Evolutionary conservation across 345 rosid species (phyloP), one percentile per base, ranked within the genome.

Genomic region (Erucastrum elatum): DNA sequence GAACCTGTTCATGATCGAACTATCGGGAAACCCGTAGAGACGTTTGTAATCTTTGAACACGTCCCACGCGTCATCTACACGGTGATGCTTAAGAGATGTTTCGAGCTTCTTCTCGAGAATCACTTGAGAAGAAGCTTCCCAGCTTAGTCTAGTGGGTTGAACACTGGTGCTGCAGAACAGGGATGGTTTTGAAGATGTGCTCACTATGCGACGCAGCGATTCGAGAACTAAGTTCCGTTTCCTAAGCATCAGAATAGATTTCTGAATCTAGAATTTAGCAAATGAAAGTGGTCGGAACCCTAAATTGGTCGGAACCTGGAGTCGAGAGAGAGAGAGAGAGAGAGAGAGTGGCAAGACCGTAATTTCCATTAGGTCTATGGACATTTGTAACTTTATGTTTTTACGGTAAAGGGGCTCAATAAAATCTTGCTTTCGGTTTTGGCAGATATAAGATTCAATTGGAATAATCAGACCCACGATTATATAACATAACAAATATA

Each of bases 101-200:
- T 89, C 93, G 72, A 91, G 88, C 84, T 87, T 94, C 60, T 82
- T 82, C 78, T 81, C 59, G 59, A 94, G 85, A 74, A 84, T 77
- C 53, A 29, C 82, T 72, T 68, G 81, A 37, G 88, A 77, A 41
- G 92, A 87, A 80, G 74, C 84, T 76, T 60, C 88, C 89, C 91
- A 87, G 71, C 81, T 75, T 78, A 88, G 70, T 66, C 82, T 77
- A 65, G 73, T 12, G 9, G 84, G 66, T 60, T 77, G 33, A 76
- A 39, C 65, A 60, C 31, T 66, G n/a, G 82, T 4, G 21, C 1
- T 64, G 62, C 68, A 72, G 35, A 74, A 67, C 21, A 33, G 33
- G 0, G 61, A 4, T 1, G 61, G 3, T 3, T 76, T 76, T 6
- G 73, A 11, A 11, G 16, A 12, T 64, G 17, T 16, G 21, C 41